Evolutionary conservation across 163 green algal genomes (phyloP).

Genomic region (Scenedesmus sp.): DNA sequence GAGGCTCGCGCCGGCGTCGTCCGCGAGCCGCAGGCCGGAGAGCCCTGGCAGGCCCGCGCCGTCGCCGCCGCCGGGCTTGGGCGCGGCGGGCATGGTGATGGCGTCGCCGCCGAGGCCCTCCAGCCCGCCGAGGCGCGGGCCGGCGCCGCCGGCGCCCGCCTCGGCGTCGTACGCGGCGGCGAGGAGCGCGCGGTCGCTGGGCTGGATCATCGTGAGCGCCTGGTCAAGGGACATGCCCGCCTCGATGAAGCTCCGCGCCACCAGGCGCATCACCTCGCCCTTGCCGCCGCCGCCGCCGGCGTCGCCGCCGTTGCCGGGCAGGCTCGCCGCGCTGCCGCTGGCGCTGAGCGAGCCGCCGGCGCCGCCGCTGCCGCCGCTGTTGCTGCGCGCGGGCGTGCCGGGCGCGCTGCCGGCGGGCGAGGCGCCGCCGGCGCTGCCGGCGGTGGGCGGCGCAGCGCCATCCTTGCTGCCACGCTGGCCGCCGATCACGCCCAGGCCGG

Average conservation of each 20-base stretch:
- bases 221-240: constrained; percentile 15
- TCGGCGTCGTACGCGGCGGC: constrained; percentile 18
- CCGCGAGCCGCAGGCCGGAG: too few relatives aligned
- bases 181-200: not conserved
- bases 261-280: constrained; percentile 20
- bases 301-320: not conserved
- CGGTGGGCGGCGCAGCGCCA: not conserved
- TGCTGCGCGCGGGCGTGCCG: constrained; percentile 20
- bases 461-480: constrained; percentile 19
- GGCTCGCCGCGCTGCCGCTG: not conserved
- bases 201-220: constrained; percentile 10
- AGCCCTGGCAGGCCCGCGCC: too few relatives aligned
- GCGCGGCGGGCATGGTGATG: not conserved
- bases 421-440: too few relatives aligned
- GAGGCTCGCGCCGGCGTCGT: too few relatives aligned
- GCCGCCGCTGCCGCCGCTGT: not conserved
- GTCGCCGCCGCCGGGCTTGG: too few relatives aligned
- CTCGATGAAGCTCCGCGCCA: constrained; percentile 23
- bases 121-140: not conserved
- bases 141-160: not conserved
- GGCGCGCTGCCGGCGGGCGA: constrained; percentile 10
- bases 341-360: not conserved
- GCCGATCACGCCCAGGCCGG: not conserved
- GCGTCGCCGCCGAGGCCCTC: not conserved
- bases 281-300: not conserved